Percentiles rank a stretch among this genome's conserved stretches.
These are phyloP conservation scores for Puccinia coronata DNA, from an alignment of 1,284 basidiomycete species.

Conservation along the genomic window DNA sequence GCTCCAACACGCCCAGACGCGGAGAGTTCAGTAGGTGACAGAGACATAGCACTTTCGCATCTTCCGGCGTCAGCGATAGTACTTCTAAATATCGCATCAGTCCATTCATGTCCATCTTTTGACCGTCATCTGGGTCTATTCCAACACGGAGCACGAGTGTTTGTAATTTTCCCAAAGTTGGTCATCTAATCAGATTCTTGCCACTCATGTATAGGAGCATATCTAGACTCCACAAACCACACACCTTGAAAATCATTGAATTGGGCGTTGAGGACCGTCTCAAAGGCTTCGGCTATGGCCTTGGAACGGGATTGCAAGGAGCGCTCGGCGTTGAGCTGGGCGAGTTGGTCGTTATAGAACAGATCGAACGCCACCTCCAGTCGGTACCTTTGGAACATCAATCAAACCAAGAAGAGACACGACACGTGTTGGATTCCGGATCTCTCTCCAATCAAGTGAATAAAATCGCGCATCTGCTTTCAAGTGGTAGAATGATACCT, in stretches of 20 bases:
- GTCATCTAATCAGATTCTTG: too few relatives aligned
- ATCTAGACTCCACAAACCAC: too few relatives aligned
- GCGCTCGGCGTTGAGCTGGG: constrained; percentile 45
- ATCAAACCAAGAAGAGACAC: constrained; percentile 6
- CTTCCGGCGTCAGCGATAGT: constrained; percentile 37
- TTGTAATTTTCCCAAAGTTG: background rate
- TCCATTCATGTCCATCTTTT: constrained; percentile 45
- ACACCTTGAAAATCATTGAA: constrained; percentile 47
- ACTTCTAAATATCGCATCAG: constrained; percentile 35
- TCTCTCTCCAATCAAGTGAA: background rate
- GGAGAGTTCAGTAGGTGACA: constrained; percentile 37
- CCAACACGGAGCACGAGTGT: too few relatives aligned
- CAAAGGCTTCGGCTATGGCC: constrained; percentile 30
- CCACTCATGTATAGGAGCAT: too few relatives aligned
- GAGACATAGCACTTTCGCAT: constrained; percentile 45
- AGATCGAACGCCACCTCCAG: constrained; percentile 40
- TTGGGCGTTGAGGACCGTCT: constrained; percentile 14
- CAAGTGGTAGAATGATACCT: background rate
- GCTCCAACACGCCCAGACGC: constrained; percentile 35
- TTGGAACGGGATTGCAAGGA: constrained; percentile 24
- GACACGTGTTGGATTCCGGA: background rate
- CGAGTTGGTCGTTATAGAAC: constrained; percentile 39
- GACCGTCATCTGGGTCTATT: constrained; percentile 26
- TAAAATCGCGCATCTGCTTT: background rate
- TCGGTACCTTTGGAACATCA: constrained; percentile 39